phyloP scores from a whole-genome alignment of 352 stramenopile genomes.

The Globisporangium lucens region DNA sequence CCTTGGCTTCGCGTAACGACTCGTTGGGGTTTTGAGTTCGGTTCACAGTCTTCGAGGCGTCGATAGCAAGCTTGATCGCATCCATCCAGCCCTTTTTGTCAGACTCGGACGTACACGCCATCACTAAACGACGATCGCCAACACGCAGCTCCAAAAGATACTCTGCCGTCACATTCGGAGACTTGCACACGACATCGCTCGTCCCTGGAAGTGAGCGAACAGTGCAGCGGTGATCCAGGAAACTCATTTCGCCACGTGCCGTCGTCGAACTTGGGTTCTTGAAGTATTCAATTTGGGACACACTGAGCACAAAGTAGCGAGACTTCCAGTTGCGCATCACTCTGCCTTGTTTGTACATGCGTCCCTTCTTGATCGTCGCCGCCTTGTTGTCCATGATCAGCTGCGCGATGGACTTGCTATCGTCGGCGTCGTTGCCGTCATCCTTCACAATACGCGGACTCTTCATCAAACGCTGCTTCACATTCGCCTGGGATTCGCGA shows the following conservation, averaged over 20 bases:
- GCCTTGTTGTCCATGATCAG: slow-evolving; percentile 84
- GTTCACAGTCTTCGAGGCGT: slow-evolving; percentile 81
- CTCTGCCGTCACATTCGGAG: slow-evolving; percentile 65
- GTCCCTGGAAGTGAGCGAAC: slow-evolving; percentile 66
- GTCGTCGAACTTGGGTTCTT: slow-evolving; percentile 79
- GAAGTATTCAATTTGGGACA: slow-evolving; percentile 85
- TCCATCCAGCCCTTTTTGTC: slow-evolving; percentile 89
- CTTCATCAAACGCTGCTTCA: slow-evolving; percentile 71
- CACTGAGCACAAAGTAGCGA: slow-evolving; percentile 85
- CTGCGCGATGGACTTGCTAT: slow-evolving; percentile 80
- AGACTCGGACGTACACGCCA: slow-evolving; percentile 80
- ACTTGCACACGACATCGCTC: slow-evolving; percentile 65
- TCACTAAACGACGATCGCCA: slow-evolving; percentile 73
- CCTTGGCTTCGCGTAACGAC: slow-evolving; percentile 48
- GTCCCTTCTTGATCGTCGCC: slow-evolving; percentile 85
- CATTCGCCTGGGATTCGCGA: slow-evolving; percentile 52
- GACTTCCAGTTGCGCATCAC: slow-evolving; percentile 86
- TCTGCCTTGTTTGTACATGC: slow-evolving; percentile 85
- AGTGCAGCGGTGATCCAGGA: slow-evolving; percentile 73
- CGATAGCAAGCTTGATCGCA: slow-evolving; percentile 79
- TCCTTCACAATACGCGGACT: slow-evolving; percentile 73
- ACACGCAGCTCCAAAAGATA: slow-evolving; percentile 74
- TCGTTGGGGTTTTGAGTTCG: slow-evolving; percentile 51
- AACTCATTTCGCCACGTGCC: slow-evolving; percentile 75
- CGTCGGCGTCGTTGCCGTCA: slow-evolving; percentile 62